A percentile compares a stretch with the other conserved stretches of the same genome.
Evolutionary conservation across 2,329 filamentous ascomycete genomes (phyloP).

Genomic region (Escovopsis sp.): DNA sequence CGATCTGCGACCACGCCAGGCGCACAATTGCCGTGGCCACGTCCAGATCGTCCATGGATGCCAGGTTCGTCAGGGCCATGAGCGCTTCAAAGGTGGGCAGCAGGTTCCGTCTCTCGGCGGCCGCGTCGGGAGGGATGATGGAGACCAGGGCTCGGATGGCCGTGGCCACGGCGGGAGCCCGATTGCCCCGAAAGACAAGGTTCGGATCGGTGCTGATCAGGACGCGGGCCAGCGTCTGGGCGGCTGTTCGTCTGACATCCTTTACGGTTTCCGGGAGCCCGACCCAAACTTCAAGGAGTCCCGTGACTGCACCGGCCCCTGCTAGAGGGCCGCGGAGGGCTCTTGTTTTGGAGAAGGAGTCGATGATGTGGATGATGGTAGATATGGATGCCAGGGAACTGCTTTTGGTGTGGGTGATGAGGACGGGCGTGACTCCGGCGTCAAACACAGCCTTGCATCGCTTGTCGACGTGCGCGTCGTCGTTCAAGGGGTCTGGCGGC

Average conservation of each 20-base stretch:
- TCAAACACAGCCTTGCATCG: constrained; percentile 71
- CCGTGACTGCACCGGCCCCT: constrained; percentile 84
- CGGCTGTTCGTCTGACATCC: constrained; percentile 42
- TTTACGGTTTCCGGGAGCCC: constrained; percentile 40
- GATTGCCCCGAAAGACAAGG: constrained; percentile 67
- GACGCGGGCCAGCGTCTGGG: constrained; percentile 71
- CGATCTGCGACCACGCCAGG: constrained; percentile 58
- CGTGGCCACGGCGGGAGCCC: constrained; percentile 58
- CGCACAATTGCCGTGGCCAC: constrained; percentile 57
- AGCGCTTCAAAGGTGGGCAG: constrained; percentile 82
- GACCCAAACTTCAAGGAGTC: constrained; percentile 59
- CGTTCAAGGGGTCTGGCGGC: constrained; percentile 52
- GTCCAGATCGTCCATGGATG: constrained; percentile 57
- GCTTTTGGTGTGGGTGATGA: constrained; percentile 62
- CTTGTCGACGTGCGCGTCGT: constrained; percentile 58
- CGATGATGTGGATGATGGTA: constrained; percentile 62
- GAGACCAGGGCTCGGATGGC: constrained; percentile 71
- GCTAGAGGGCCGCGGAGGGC: constrained; percentile 65
- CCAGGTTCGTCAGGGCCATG: constrained; percentile 86
- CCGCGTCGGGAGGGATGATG: constrained; percentile 53
- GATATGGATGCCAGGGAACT: constrained; percentile 56
- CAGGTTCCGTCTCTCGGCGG: constrained; percentile 54
- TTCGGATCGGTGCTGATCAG: constrained; percentile 75
- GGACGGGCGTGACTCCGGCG: constrained; percentile 58
- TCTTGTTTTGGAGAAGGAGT: constrained; percentile 60